Conservation (phyloP, 345 rosid genomes). For the Arabidopsis arenosa region DNA sequence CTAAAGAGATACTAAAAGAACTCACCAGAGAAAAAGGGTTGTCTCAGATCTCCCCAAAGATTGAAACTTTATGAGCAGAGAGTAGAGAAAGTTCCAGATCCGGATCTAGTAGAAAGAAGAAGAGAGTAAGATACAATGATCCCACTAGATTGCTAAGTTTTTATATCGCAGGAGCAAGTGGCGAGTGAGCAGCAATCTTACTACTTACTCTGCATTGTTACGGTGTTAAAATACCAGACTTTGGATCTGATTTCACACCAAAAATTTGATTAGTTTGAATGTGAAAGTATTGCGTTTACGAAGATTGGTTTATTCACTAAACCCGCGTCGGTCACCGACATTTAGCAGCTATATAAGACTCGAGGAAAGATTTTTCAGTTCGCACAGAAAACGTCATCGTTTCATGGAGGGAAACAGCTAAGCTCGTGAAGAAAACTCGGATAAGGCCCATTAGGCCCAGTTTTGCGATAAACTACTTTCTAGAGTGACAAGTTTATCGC, state of each 20-base stretch:
- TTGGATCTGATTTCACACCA: conserved; percentile 36
- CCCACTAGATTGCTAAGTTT: background rate
- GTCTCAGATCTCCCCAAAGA: conserved; percentile 28
- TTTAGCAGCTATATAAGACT: too few relatives aligned
- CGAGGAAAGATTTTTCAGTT: too few relatives aligned
- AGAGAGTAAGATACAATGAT: background rate
- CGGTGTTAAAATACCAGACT: conserved; percentile 34
- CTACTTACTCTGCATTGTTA: conserved; percentile 18
- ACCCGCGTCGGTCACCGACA: background rate
- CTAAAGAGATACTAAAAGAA: background rate
- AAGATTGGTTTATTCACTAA: too few relatives aligned
- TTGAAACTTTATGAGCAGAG: conserved; percentile 27
- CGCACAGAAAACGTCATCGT: background rate
- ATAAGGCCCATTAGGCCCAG: background rate
- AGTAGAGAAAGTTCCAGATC: conserved; percentile 31
- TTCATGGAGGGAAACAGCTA: background rate
- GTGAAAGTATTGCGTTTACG: too few relatives aligned
- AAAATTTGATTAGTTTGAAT: background rate
- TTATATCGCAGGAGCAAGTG: conserved; percentile 10
- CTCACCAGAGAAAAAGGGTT: conserved; percentile 25
- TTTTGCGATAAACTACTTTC: background rate
- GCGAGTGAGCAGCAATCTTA: conserved; percentile 16
- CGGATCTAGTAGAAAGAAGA: conserved; percentile 32
- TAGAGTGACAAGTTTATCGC: too few relatives aligned
- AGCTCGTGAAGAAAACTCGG: background rate